Conservation (phyloP, 2,329 filamentous ascomycete species). For the Akanthomyces muscarius region DNA sequence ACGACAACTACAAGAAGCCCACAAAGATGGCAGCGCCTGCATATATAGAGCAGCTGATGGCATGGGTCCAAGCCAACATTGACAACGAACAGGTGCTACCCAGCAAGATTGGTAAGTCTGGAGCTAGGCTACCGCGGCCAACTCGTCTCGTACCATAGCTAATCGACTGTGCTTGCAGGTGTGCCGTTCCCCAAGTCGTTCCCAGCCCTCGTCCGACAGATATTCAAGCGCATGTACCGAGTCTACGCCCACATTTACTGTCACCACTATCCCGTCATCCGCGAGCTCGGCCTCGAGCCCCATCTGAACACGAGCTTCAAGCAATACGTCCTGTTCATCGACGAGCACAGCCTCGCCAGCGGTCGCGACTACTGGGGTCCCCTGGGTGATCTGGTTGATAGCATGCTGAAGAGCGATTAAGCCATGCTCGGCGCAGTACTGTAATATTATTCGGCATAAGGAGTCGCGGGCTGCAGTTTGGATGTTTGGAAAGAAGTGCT, state of each 20-base stretch:
- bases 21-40: constrained; percentile 97
- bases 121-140: neutral
- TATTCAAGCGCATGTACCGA: constrained; percentile 98
- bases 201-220: constrained; percentile 80
- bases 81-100: constrained; percentile 95
- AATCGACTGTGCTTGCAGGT: constrained; percentile 44
- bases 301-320: constrained; percentile 99
- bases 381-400: constrained; percentile 91
- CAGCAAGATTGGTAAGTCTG: constrained; percentile 69
- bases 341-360: constrained; percentile 88
- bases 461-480: neutral
- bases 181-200: constrained; percentile 95
- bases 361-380: constrained; percentile 98
- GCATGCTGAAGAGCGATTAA: constrained; percentile 91
- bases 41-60: constrained; percentile 97
- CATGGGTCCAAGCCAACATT: constrained; percentile 91
- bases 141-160: neutral
- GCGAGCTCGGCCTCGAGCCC: constrained; percentile 90
- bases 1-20: constrained; percentile 85
- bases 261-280: constrained; percentile 96
- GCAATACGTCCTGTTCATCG: constrained; percentile 97
- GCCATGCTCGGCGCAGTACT: neutral
- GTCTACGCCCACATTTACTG: constrained; percentile 99
- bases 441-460: neutral
- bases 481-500: constrained; percentile 1